These are phyloP conservation scores for Rhizophlyctis rosea DNA, from an alignment of 192 early-diverging fungal species.

Conservation along the genomic window DNA sequence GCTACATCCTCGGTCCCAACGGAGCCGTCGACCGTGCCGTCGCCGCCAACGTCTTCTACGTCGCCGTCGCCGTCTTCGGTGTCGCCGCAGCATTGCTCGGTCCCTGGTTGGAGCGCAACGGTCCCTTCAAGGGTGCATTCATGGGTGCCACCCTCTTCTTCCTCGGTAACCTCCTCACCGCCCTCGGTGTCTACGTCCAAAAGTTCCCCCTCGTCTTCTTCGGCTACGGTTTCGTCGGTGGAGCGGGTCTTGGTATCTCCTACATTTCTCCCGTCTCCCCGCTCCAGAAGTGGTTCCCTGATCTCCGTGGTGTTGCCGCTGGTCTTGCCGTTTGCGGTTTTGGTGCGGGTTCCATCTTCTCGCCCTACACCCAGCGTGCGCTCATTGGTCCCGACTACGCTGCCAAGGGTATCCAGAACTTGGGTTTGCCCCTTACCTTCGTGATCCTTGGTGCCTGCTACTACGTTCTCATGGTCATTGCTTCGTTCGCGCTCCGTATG, in stretches of 20 bases:
- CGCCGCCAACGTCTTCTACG: constrained; percentile 68
- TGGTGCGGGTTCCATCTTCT: constrained; percentile 69
- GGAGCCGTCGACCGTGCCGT: constrained; percentile 40
- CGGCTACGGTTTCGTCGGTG: constrained; percentile 71
- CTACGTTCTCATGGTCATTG: constrained; percentile 49
- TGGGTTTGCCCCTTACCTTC: constrained; percentile 62
- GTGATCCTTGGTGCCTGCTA: constrained; percentile 60
- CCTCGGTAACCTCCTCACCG: constrained; percentile 63
- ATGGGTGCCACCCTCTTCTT: constrained; percentile 66
- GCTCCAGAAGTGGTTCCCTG: constrained; percentile 79
- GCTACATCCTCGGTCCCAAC: constrained; percentile 46
- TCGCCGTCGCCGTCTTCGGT: constrained; percentile 74
- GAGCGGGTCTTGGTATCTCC: constrained; percentile 64
- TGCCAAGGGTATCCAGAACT: constrained; percentile 15
- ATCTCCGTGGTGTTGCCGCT: constrained; percentile 67
- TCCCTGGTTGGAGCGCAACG: constrained; percentile 81
- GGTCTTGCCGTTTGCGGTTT: constrained; percentile 78
- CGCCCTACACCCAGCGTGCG: constrained; percentile 59
- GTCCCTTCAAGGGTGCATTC: constrained; percentile 59
- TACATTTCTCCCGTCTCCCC: constrained; percentile 75
- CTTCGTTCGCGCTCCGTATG: constrained; percentile 34
- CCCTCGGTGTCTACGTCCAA: constrained; percentile 45
- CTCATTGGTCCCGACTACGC: constrained; percentile 43
- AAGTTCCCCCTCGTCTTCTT: constrained; percentile 49
- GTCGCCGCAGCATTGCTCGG: constrained; percentile 67